Base-by-base conservation (phyloP, 352 stramenopile genomes). In the Phytophthora pseudosyringae region DNA sequence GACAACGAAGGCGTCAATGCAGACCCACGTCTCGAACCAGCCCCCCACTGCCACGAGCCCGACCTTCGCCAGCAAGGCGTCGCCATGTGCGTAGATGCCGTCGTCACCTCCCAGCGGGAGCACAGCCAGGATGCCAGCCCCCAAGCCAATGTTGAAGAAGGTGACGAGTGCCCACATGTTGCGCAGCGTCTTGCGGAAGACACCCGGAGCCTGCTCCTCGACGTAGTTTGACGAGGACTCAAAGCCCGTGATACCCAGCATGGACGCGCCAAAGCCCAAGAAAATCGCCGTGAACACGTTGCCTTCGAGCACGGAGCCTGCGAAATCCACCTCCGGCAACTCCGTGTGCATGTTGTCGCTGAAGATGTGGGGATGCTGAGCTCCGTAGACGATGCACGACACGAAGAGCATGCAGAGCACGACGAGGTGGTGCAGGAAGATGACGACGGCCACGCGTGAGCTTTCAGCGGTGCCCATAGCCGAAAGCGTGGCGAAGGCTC, bases 171-270 rank as follows among this genome's bases (percentile, higher is more conserved):
- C 62, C 85, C 87, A 95, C 88, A 95, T 95, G 59, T 90, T 90
- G 31, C 75, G 73, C 10, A 86, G 69, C 5, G 76, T 83, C 63
- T 81, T 76, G 47, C 77, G 69, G 55, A 97, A 97, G 26, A 96
- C 85, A 13, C 88, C 84, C 0, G 78, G 74, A 10, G 62, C 57
- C 52, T 97, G 88, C 46, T 95, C 86, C 58, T 97, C 88, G 3
- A 97, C 86, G 71, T 94, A 97, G 47, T 97, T 84, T 12, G 85
- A 81, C 31, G 80, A 92, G 2, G 73, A 90, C 71, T 97, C 90
- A 48, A 97, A 97, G 16, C 90, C 90, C 9, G 79, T 92, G 54
- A 97, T 90, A 54, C 90, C 90, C 7, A 97, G 76, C 80, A 97
- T 91, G 3, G 89, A 84, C 2, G 78, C 79, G 10, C 64, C 76